phyloP scores from a whole-genome alignment of 2,329 filamentous ascomycete species.

The Cryphonectria radicalis region DNA sequence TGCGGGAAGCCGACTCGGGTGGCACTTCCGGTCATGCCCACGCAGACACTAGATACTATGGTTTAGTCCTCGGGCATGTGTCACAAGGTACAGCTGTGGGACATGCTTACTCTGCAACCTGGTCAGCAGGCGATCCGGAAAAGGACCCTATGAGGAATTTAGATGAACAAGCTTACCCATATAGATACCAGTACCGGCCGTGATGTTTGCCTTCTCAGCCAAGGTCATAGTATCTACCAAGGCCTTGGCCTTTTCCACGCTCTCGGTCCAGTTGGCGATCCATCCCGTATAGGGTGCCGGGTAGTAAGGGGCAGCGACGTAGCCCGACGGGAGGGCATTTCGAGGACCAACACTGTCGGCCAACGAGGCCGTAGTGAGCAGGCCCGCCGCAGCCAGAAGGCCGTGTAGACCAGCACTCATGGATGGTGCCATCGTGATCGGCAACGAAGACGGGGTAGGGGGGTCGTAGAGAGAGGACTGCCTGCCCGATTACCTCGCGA shows the following conservation, averaged over 20 bases:
- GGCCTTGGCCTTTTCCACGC: constrained; percentile 70
- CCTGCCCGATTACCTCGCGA: constrained; percentile 7
- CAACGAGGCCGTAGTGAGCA: constrained; percentile 30
- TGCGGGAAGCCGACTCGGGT: constrained; percentile 72
- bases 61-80: constrained; percentile 9
- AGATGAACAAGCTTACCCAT: constrained; percentile 58
- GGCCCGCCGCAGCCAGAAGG: constrained; percentile 12
- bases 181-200: constrained; percentile 69
- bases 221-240: constrained; percentile 77
- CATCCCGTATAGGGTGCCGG: constrained; percentile 75
- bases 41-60: constrained; percentile 58
- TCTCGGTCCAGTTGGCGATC: constrained; percentile 67
- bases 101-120: constrained; percentile 32
- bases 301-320: constrained; percentile 66
- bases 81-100: not conserved
- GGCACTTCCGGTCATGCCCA: constrained; percentile 77
- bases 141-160: not conserved
- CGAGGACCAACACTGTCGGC: constrained; percentile 34
- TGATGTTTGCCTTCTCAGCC: constrained; percentile 80
- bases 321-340: constrained; percentile 41
- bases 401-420: constrained; percentile 12
- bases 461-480: constrained; percentile 13
- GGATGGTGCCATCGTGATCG: constrained; percentile 22
- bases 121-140: constrained; percentile 24
- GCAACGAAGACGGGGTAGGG: not conserved